Conservation (phyloP, 1,139 yeast species). For the Arxiozyma telluris region DNA sequence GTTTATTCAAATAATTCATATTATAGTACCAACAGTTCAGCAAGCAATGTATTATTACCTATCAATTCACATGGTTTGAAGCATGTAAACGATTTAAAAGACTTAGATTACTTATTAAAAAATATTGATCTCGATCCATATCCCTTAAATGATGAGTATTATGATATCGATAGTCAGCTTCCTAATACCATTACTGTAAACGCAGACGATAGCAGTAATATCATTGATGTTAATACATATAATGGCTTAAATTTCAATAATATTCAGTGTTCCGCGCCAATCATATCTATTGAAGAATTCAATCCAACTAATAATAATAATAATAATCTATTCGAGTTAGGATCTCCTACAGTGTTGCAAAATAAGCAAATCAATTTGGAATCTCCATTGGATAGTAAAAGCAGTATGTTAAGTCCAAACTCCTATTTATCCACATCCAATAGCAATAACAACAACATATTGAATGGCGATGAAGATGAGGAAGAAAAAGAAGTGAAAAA, state of each 20-base stretch:
- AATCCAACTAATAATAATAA: slow-evolving; percentile 5
- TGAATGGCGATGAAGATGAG: slow-evolving; percentile 3
- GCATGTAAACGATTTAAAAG: slow-evolving; percentile 17
- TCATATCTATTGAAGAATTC: slow-evolving; percentile 22
- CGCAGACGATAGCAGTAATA: background rate
- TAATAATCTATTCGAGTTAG: background rate
- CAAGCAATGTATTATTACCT: slow-evolving; percentile 16
- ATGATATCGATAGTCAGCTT: background rate
- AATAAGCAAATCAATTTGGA: background rate
- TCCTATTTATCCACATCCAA: background rate
- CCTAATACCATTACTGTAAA: background rate
- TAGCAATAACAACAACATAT: background rate
- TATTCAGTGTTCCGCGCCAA: slow-evolving; percentile 12
- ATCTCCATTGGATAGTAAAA: slow-evolving; percentile 11
- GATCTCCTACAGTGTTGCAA: background rate
- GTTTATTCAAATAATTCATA: slow-evolving; percentile 20
- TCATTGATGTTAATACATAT: background rate
- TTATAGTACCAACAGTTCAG: slow-evolving; percentile 2
- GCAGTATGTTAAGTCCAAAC: slow-evolving; percentile 1
- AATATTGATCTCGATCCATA: slow-evolving; percentile 2
- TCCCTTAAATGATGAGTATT: slow-evolving; percentile 5
- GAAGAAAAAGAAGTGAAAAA: background rate
- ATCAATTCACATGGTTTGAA: slow-evolving; percentile 20
- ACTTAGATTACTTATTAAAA: slow-evolving; percentile 15
- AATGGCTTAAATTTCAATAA: background rate